Evolutionary conservation across 805 yeast genomes (phyloP), one percentile per base, ranked within the genome.

Genomic region (Cyberlindnera americana): DNA sequence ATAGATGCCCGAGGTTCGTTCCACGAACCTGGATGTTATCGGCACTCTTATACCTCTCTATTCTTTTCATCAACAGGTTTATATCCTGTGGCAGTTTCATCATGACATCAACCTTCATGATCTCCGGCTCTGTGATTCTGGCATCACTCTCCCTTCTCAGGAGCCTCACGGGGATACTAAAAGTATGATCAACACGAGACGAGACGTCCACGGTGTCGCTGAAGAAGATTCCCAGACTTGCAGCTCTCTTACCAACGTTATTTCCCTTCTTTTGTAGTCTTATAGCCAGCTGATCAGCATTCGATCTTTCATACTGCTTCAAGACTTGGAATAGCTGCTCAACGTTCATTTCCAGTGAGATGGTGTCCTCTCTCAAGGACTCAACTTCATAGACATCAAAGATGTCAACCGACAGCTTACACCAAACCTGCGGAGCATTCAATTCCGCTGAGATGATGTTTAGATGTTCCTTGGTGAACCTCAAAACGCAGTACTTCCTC

Each of bases 381-480:
- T 47, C 49, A 5, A 61, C 56, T 9, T 50, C 52, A 35, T 49
- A 46, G 8, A 44, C 22, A 19, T 57, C 57, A 35, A 57, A 55
- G 27, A 78, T 54, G 12, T 67, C 60, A 3, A 53, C 66, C 14
- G 70, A 64, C 12, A 82, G 52, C 43, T 74, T 75, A 48, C 83
- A 72, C 87, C 88, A 83, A 3, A 78, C 75, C 46, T 80, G 86
- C 3, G 88, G 86, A 42, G 79, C 83, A 31, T 70, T 65, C 19
- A 69, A 48, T 8, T 73, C 66, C 2, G 73, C 67, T 48, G 80
- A 76, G 5, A 81, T 72, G 12, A 80, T 67, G 27, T 66, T 56
- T 29, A 83, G 59, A 40, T 67, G 67, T 1, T 64, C 56, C 3
- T 71, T 75, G 1, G 78, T 70, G 60, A 83, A 78, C 37, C 78